Percentiles rank a stretch among this genome's conserved stretches.
Conservation (phyloP, 345 rosid species). For the Euphorbia tirucalli region DNA sequence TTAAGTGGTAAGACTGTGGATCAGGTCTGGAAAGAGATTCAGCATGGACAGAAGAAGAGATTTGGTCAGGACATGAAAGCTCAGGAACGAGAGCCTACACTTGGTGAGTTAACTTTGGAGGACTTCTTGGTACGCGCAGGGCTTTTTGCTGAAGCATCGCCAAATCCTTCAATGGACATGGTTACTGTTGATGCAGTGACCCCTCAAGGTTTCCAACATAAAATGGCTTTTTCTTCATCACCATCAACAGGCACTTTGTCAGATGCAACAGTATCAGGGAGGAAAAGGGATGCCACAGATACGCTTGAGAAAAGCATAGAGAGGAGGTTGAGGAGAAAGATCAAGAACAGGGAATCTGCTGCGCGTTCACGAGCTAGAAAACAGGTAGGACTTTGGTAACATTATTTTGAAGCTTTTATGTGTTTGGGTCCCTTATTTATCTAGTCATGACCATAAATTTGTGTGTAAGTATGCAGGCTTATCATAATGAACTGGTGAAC, state of each 20-base stretch:
- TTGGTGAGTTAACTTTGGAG: conserved; percentile 57
- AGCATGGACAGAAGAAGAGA: conserved; percentile 45
- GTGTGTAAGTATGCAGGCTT: conserved; percentile 39
- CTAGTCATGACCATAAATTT: neutral
- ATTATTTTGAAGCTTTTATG: neutral
- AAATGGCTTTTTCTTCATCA: conserved; percentile 36
- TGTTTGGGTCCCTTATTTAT: neutral
- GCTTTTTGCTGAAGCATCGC: conserved; percentile 42
- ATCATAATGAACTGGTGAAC: conserved; percentile 55
- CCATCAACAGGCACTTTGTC: conserved; percentile 36
- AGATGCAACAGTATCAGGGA: conserved; percentile 23
- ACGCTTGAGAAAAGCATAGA: conserved; percentile 47
- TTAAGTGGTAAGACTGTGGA: conserved; percentile 57
- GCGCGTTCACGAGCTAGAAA: conserved; percentile 68
- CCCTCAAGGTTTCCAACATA: conserved; percentile 26
- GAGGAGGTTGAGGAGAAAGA: conserved; percentile 59
- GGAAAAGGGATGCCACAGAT: conserved; percentile 39
- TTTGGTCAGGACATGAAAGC: conserved; percentile 29
- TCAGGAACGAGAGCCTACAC: conserved; percentile 28
- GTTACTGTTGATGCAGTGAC: conserved; percentile 21
- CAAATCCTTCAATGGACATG: conserved; percentile 41
- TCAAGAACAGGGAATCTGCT: conserved; percentile 75
- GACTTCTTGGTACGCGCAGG: conserved; percentile 68
- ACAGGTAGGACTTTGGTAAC: conserved; percentile 32
- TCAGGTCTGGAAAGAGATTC: conserved; percentile 64